Conservation (phyloP, 495 filamentous ascomycete species). For the Xylona heveae region DNA sequence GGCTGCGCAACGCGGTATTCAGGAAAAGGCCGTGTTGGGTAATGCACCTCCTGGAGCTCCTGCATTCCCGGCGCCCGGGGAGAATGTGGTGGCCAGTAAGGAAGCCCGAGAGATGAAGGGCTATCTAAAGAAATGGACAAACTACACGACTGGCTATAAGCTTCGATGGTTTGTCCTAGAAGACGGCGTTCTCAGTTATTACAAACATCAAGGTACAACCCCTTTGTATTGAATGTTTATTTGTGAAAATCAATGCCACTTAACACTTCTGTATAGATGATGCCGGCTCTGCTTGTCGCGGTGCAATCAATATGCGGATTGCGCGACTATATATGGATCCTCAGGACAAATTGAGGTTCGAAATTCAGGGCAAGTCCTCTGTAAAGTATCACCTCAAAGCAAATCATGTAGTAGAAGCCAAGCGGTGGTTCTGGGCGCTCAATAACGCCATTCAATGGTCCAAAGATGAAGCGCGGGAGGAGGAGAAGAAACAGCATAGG, state of each 20-base stretch:
- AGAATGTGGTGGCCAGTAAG: slow-evolving; percentile 47
- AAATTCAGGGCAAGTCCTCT: slow-evolving; percentile 94
- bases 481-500: slow-evolving; percentile 49
- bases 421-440: slow-evolving; percentile 92
- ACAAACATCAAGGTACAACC: slow-evolving; percentile 75
- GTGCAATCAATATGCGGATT: slow-evolving; percentile 96
- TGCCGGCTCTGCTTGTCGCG: slow-evolving; percentile 76
- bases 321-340: slow-evolving; percentile 86
- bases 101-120: slow-evolving; percentile 94
- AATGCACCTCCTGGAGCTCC: slow-evolving; percentile 29
- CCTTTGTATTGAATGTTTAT: not conserved
- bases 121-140: slow-evolving; percentile 98
- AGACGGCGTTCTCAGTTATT: slow-evolving; percentile 93
- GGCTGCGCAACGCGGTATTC: slow-evolving; percentile 83
- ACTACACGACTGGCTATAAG: slow-evolving; percentile 92
- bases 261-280: slow-evolving; percentile 36
- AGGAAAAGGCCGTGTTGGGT: slow-evolving; percentile 87
- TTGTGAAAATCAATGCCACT: not conserved
- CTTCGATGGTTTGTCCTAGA: slow-evolving; percentile 95
- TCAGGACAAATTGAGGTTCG: slow-evolving; percentile 90
- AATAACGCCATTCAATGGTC: slow-evolving; percentile 98
- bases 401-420: slow-evolving; percentile 84
- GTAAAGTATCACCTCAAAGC: slow-evolving; percentile 96
- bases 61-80: slow-evolving; percentile 33
- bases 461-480: slow-evolving; percentile 87